Percentiles rank a stretch among this genome's conserved stretches.
Evolutionary conservation across 306 rosid species (phyloP).

Genomic region (Oemleria cerasiformis): DNA sequence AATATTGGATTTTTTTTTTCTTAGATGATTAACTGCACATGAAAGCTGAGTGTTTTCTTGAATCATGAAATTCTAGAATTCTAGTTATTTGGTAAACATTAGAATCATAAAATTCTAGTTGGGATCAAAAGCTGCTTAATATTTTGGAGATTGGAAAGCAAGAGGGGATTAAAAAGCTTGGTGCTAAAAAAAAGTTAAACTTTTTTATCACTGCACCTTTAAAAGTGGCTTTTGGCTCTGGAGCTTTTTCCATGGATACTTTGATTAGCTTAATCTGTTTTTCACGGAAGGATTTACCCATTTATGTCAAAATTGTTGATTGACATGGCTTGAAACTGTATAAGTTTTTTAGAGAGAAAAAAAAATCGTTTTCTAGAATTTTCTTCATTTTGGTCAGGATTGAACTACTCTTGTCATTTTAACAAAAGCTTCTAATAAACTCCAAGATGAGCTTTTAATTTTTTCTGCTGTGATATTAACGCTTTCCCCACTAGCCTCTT

Average conservation of each 20-base stretch:
- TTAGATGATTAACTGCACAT: not conserved
- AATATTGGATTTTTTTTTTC: not conserved
- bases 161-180: not conserved
- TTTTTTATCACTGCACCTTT: not conserved
- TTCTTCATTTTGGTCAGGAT: slow-evolving; percentile 14
- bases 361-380: slow-evolving; percentile 8
- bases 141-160: not conserved
- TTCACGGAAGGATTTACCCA: not conserved
- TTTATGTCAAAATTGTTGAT: not conserved
- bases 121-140: not conserved
- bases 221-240: slow-evolving; percentile 1
- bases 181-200: not conserved
- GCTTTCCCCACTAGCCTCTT: slow-evolving; percentile 14
- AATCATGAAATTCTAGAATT: not conserved
- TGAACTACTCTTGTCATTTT: slow-evolving; percentile 10
- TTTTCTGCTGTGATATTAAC: not conserved
- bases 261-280: not conserved
- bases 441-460: slow-evolving; percentile 22
- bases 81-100: not conserved
- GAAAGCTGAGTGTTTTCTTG: too few species aligned
- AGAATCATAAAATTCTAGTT: not conserved
- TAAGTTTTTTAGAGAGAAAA: not conserved
- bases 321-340: not conserved
- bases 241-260: not conserved
- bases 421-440: slow-evolving; percentile 15